Percentiles rank a stretch among this genome's conserved stretches.
Evolutionary conservation across 2,329 filamentous ascomycete species (phyloP).

Genomic region (Colletotrichum sp.): DNA sequence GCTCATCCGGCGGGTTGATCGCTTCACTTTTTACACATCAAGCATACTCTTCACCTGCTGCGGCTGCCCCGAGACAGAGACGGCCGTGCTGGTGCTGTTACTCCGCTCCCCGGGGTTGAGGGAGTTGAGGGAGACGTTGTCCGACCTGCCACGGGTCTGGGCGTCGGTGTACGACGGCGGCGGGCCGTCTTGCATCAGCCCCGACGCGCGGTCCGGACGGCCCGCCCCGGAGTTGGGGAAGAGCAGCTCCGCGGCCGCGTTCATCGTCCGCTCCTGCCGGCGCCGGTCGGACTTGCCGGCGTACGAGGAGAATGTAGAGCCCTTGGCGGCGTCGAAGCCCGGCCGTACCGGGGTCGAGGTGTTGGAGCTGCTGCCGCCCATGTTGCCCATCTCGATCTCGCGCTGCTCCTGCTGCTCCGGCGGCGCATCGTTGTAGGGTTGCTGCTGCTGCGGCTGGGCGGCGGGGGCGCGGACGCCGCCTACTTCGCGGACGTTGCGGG

Average conservation of each 20-base stretch:
- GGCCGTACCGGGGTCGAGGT: slow-evolving; percentile 17
- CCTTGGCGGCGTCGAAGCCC: slow-evolving; percentile 27
- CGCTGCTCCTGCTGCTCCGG: slow-evolving; percentile 34
- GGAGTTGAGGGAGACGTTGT: not conserved
- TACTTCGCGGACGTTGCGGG: slow-evolving; percentile 60
- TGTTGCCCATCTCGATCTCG: slow-evolving; percentile 44
- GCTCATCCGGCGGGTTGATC: not conserved
- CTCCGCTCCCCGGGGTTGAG: slow-evolving; percentile 41
- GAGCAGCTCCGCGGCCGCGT: slow-evolving; percentile 49
- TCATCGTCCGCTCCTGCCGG: slow-evolving; percentile 47
- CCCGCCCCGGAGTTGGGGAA: slow-evolving; percentile 47
- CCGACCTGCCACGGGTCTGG: not conserved
- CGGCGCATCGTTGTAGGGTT: slow-evolving; percentile 38
- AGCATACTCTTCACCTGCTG: slow-evolving; percentile 64
- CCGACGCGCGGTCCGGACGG: slow-evolving; percentile 39
- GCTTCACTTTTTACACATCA: slow-evolving; percentile 40
- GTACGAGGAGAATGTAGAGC: slow-evolving; percentile 34
- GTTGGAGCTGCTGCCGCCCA: slow-evolving; percentile 25
- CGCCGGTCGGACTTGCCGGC: slow-evolving; percentile 49
- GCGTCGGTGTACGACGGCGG: slow-evolving; percentile 42
- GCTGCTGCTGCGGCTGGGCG: slow-evolving; percentile 29
- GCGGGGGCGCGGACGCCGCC: slow-evolving; percentile 53
- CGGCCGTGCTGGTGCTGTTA: slow-evolving; percentile 50
- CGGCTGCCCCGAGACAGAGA: slow-evolving; percentile 50
- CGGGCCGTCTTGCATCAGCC: slow-evolving; percentile 49